These are phyloP conservation scores for Rhodomyrtus psidioides DNA, from an alignment of 441 rosid genomes.

Conservation along the genomic window DNA sequence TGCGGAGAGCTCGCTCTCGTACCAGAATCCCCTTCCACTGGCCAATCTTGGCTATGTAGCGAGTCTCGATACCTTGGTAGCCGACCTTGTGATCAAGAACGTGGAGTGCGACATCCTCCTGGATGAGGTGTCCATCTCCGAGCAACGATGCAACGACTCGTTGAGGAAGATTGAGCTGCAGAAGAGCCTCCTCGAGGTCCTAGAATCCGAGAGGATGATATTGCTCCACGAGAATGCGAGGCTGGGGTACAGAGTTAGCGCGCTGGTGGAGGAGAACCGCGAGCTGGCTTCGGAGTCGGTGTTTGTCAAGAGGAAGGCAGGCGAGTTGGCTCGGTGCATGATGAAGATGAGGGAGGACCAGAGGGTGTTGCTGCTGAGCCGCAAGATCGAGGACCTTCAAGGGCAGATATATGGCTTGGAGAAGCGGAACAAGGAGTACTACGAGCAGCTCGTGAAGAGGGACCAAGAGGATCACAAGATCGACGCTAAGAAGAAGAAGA, in stretches of 20 bases:
- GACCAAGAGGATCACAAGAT: not conserved
- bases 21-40: conserved; percentile 11
- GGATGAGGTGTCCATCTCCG: conserved; percentile 26
- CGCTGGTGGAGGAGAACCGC: conserved; percentile 38
- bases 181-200: conserved; percentile 44
- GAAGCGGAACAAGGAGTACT: conserved; percentile 33
- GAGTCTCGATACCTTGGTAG: conserved; percentile 27
- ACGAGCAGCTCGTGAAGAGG: conserved; percentile 13
- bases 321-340: conserved; percentile 41
- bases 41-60: not conserved
- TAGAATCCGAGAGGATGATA: conserved; percentile 56
- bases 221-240: conserved; percentile 40
- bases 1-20: conserved; percentile 32
- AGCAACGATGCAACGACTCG: conserved; percentile 23
- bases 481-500: not conserved
- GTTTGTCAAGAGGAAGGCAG: conserved; percentile 48
- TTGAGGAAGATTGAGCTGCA: conserved; percentile 40
- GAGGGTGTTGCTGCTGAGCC: conserved; percentile 27
- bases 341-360: conserved; percentile 59
- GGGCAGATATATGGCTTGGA: conserved; percentile 36
- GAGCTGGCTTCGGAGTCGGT: conserved; percentile 36
- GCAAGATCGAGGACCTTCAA: conserved; percentile 34
- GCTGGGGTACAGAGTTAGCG: conserved; percentile 29
- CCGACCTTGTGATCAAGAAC: conserved; percentile 36
- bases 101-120: conserved; percentile 39